phyloP scores from a whole-genome alignment of 2,329 filamentous ascomycete species.

The Orbilia brochopaga region DNA sequence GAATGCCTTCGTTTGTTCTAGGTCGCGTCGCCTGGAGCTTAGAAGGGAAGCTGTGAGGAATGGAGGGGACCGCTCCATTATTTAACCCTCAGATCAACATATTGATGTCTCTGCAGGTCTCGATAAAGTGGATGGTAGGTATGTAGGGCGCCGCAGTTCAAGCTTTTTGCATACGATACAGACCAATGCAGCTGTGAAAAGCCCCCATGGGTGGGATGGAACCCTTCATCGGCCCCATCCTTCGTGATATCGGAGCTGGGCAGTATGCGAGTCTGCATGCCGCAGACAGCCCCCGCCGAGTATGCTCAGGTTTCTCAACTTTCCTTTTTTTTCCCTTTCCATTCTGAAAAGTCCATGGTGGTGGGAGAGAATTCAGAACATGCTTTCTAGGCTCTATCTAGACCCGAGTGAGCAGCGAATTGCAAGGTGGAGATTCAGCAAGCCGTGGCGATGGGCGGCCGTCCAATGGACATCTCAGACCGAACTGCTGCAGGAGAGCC shows the following conservation, averaged over 20 bases:
- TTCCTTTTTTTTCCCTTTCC: conserved; percentile 21
- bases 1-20: conserved; percentile 14
- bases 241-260: conserved; percentile 29
- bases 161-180: conserved; percentile 18
- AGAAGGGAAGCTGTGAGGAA: conserved; percentile 40
- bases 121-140: conserved; percentile 14
- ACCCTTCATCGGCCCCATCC: conserved; percentile 4
- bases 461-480: conserved; percentile 31
- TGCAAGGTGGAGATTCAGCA: conserved; percentile 11
- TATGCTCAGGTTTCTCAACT: not conserved
- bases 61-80: conserved; percentile 29
- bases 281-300: conserved; percentile 10
- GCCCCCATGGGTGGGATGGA: not conserved
- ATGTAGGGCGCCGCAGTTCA: conserved; percentile 12
- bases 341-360: conserved; percentile 15
- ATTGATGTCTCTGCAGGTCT: conserved; percentile 4
- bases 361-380: conserved; percentile 6
- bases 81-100: conserved; percentile 31
- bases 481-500: conserved; percentile 24
- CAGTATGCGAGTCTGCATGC: conserved; percentile 15
- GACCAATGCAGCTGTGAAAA: not conserved
- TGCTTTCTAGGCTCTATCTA: conserved; percentile 3
- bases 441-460: conserved; percentile 5
- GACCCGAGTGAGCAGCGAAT: conserved; percentile 20
- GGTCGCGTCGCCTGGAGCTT: conserved; percentile 44